Percentiles rank a stretch among this genome's conserved stretches.
These are phyloP conservation scores for Thelonectria olida DNA, from an alignment of 2,329 filamentous ascomycete species.

Conservation along the genomic window DNA sequence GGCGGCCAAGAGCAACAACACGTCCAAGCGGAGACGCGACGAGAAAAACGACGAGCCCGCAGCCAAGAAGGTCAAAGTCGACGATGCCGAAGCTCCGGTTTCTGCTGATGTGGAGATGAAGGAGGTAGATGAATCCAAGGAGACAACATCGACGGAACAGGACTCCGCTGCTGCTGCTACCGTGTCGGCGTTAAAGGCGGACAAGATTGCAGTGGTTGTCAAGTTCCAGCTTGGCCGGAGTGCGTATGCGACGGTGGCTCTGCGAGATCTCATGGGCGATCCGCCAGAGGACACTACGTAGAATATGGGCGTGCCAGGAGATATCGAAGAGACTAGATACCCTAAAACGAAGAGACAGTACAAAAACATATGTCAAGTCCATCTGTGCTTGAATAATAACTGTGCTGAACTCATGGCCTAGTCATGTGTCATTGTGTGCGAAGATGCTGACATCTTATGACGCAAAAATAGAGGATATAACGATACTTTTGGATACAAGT, in stretches of 20 bases:
- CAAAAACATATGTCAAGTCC: not conserved
- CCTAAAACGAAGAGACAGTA: slow-evolving; percentile 10
- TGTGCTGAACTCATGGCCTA: no score
- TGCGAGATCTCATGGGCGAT: slow-evolving; percentile 78
- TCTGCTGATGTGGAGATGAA: slow-evolving; percentile 25
- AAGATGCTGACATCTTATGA: not conserved
- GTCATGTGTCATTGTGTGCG: no score
- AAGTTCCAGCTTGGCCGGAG: slow-evolving; percentile 81
- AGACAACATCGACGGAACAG: slow-evolving; percentile 19
- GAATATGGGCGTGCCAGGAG: not conserved
- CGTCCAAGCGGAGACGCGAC: slow-evolving; percentile 34
- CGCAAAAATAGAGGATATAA: not conserved
- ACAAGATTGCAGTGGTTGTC: slow-evolving; percentile 71
- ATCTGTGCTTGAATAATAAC: no score
- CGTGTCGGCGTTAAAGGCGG: slow-evolving; percentile 28
- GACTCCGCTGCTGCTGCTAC: slow-evolving; percentile 12
- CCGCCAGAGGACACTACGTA: slow-evolving; percentile 37
- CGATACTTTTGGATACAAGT: not conserved
- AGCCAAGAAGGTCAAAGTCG: slow-evolving; percentile 40
- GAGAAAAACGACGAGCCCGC: slow-evolving; percentile 25
- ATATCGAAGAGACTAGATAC: slow-evolving; percentile 8
- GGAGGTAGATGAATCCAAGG: slow-evolving; percentile 18
- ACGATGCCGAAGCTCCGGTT: slow-evolving; percentile 18
- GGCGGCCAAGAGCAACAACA: slow-evolving; percentile 42
- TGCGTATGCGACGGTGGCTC: slow-evolving; percentile 85